A percentile compares a stretch with the other conserved stretches of the same genome.
Evolutionary conservation across 805 yeast genomes (phyloP).

Genomic region (Candida succiphila): DNA sequence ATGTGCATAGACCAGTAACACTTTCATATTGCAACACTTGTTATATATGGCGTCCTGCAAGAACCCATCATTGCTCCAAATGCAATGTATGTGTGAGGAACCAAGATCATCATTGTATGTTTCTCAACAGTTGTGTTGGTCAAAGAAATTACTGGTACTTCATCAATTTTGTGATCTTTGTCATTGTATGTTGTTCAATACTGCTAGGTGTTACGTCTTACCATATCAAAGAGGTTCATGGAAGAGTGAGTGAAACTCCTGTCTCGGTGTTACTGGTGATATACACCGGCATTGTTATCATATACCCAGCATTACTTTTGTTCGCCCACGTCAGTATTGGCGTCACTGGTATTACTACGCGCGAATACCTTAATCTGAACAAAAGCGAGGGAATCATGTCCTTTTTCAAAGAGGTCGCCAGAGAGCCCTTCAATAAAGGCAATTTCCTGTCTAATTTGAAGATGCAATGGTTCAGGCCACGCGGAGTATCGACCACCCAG

Average conservation of each 20-base stretch:
- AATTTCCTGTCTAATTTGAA: slow-evolving; percentile 21
- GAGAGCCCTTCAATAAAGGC: slow-evolving; percentile 28
- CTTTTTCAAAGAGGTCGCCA: slow-evolving; percentile 19
- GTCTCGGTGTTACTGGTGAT: slow-evolving; percentile 44
- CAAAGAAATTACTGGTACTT: slow-evolving; percentile 60
- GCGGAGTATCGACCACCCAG: slow-evolving; percentile 27
- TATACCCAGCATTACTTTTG: slow-evolving; percentile 48
- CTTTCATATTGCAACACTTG: slow-evolving; percentile 48
- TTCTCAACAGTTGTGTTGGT: slow-evolving; percentile 73
- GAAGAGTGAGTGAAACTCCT: slow-evolving; percentile 20
- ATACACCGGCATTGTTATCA: slow-evolving; percentile 31
- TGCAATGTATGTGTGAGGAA: slow-evolving; percentile 57
- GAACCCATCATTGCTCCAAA: slow-evolving; percentile 64
- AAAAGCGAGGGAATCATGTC: slow-evolving; percentile 13
- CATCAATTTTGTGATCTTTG: slow-evolving; percentile 34
- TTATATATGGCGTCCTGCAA: slow-evolving; percentile 65
- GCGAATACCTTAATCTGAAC: slow-evolving; percentile 53
- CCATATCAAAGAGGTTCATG: slow-evolving; percentile 5
- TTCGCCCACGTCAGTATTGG: slow-evolving; percentile 45
- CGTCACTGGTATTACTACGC: slow-evolving; percentile 53
- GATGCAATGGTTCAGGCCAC: slow-evolving; percentile 24
- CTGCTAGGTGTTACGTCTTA: slow-evolving; percentile 22
- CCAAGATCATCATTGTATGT: slow-evolving; percentile 57
- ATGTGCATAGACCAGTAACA: slow-evolving; percentile 20
- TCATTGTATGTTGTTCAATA: slow-evolving; percentile 20